These are phyloP conservation scores for Saccharum spontaneum DNA, from an alignment of 176 grass and related monocot genomes.

Conservation along the genomic window DNA sequence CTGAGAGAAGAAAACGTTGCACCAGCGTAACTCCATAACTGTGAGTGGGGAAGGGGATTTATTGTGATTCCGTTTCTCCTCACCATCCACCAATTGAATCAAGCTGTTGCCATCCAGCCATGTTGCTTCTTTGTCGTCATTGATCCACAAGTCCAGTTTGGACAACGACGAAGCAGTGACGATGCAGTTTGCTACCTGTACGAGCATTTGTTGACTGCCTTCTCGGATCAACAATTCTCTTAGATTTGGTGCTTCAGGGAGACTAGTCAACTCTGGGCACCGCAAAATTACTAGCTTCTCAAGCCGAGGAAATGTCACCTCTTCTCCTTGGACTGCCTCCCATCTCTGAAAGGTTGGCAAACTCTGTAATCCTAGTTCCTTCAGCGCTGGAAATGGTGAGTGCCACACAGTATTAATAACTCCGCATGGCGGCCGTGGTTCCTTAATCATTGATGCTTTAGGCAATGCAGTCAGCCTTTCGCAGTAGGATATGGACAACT, in stretches of 20 bases:
- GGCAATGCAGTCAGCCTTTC: not conserved
- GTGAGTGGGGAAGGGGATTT: not conserved
- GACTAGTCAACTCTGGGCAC: not conserved
- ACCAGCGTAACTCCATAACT: not conserved
- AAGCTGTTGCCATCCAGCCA: not conserved
- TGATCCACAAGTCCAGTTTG: not conserved
- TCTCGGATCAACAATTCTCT: not conserved
- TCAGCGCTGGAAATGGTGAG: not conserved
- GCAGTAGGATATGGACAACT: rapidly evolving
- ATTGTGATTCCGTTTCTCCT: not conserved
- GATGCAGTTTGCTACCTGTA: not conserved
- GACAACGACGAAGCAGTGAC: not conserved
- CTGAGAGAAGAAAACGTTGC: not conserved
- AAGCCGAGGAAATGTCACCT: not conserved
- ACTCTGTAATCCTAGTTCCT: rapidly evolving
- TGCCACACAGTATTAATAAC: not conserved
- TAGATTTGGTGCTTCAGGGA: not conserved
- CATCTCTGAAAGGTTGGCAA: not conserved
- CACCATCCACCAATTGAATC: not conserved
- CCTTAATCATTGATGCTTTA: not conserved
- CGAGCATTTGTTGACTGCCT: not conserved
- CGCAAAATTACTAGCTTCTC: not conserved
- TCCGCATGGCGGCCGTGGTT: too few relatives aligned
- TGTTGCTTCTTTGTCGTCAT: not conserved
- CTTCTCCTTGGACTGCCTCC: not conserved